Evolutionary conservation across 2,329 filamentous ascomycete genomes (phyloP), one percentile per base, ranked within the genome.

Genomic region (Nemania bipapillata): DNA sequence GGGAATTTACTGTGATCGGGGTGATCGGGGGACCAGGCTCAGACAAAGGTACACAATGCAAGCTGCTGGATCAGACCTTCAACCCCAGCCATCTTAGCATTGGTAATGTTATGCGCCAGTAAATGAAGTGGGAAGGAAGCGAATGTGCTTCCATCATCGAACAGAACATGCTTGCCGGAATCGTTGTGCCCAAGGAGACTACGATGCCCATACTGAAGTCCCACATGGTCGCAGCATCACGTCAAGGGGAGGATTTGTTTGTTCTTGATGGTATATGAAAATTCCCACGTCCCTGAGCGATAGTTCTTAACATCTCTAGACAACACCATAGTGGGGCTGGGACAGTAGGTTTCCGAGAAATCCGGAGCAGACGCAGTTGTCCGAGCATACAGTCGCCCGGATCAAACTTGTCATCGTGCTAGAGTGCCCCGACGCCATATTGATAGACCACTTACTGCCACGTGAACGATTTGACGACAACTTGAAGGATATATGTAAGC

Each of bases 1-100:
- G n/a, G n/a, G n/a, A n/a, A n/a, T n/a, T n/a, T n/a, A 96, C 93
- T n/a, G 94, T 98, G 67, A 84, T 99, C 81, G 98, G 97, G 84
- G 93, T 98, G 71, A 93, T 99, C 70, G 95, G 95, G 80, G 96
- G 96, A 2, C 96, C 96, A 15, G 96, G 96, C 72, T 93, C 94
- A 71, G 96, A 96, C 76, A 99, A 99, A 81, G 96, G 96, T 76
- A 99, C 96, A 2, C 95, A 99, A 82, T 98, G 95, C 85, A 88
- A 89, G 74, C 92, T 92, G 73, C 90, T 99, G 37, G 95, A 97
- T 58, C 84, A 88, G 53, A 89, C 96, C 81, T 96, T 97, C 81
- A 90, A 91, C 79, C 98, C 98, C 89, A 91, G 89, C 69, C 96
- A 99, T 82, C 89, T 99, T 40, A 96, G 92, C 3, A 96, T 96